A percentile compares a stretch with the other conserved stretches of the same genome.
phyloP scores from a whole-genome alignment of 805 yeast species.

The Myxozyma udenii region DNA sequence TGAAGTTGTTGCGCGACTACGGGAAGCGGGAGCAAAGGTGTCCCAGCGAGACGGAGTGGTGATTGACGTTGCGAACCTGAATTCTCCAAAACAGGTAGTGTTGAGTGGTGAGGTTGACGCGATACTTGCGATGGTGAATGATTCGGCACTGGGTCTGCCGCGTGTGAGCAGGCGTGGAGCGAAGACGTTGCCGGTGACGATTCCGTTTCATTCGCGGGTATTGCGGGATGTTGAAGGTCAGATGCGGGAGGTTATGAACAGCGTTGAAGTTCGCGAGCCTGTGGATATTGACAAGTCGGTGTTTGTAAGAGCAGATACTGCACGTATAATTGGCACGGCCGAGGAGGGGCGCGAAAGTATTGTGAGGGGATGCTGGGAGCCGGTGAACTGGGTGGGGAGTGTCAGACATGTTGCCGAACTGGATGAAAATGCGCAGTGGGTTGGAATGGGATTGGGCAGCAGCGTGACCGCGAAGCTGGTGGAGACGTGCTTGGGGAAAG shows the following conservation, averaged over 20 bases:
- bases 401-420: constrained; percentile 1
- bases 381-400: constrained; percentile 25
- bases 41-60: neutral
- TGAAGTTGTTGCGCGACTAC: neutral
- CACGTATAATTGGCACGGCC: constrained; percentile 2
- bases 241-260: constrained; percentile 9
- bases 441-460: constrained; percentile 25
- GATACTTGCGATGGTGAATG: constrained; percentile 1
- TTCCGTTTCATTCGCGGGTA: constrained; percentile 24
- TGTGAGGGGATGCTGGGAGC: constrained; percentile 21
- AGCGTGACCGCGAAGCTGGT: constrained; percentile 17
- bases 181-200: constrained; percentile 10
- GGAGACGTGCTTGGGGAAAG: neutral
- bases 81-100: constrained; percentile 24
- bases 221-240: constrained; percentile 10
- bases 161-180: constrained; percentile 5
- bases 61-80: constrained; percentile 23
- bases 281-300: neutral
- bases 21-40: neutral
- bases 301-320: constrained; percentile 12
- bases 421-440: constrained; percentile 5
- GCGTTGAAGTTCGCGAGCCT: constrained; percentile 3
- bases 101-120: constrained; percentile 19
- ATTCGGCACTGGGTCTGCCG: neutral
- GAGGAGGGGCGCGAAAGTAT: constrained; percentile 13